phyloP scores from a whole-genome alignment of 345 rosid genomes.

The Populus pruinosa region DNA sequence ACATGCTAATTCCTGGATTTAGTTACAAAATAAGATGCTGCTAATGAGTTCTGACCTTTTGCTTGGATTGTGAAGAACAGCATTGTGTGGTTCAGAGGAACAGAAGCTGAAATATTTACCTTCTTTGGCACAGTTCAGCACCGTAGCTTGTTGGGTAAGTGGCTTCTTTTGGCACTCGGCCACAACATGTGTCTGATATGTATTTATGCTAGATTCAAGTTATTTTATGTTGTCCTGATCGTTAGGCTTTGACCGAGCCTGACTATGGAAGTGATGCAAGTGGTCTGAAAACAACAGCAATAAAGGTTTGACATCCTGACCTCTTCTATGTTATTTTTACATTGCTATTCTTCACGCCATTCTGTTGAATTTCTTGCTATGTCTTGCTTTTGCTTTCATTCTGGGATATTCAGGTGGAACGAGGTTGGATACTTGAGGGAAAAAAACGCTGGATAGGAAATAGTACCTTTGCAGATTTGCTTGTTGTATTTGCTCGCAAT shows the following conservation, averaged over 20 bases:
- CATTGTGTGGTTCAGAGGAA: slow-evolving; percentile 84
- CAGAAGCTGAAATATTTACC: slow-evolving; percentile 84
- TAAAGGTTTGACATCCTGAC: slow-evolving; percentile 50
- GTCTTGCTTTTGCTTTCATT: slow-evolving; percentile 8
- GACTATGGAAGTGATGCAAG: slow-evolving; percentile 98
- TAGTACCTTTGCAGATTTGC: slow-evolving; percentile 90
- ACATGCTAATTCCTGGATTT: not conserved
- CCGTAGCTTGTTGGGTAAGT: slow-evolving; percentile 89
- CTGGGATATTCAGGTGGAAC: slow-evolving; percentile 53
- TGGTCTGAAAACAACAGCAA: slow-evolving; percentile 70
- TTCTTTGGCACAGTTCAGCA: slow-evolving; percentile 66
- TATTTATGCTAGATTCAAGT: slow-evolving; percentile 1
- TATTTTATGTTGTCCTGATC: slow-evolving; percentile 16
- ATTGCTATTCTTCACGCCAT: not conserved
- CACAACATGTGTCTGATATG: not conserved
- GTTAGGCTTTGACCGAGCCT: slow-evolving; percentile 92
- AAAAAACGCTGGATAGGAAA: slow-evolving; percentile 99
- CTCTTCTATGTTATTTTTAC: not conserved
- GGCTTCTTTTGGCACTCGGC: not conserved
- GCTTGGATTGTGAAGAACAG: slow-evolving; percentile 44
- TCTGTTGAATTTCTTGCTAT: slow-evolving; percentile 8
- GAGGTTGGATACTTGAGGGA: slow-evolving; percentile 90
- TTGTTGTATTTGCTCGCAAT: slow-evolving; percentile 81
- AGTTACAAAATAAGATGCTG: not conserved
- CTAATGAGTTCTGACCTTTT: not conserved